Conservation (phyloP, 495 filamentous ascomycete species). For the Usnea hakonensis region DNA sequence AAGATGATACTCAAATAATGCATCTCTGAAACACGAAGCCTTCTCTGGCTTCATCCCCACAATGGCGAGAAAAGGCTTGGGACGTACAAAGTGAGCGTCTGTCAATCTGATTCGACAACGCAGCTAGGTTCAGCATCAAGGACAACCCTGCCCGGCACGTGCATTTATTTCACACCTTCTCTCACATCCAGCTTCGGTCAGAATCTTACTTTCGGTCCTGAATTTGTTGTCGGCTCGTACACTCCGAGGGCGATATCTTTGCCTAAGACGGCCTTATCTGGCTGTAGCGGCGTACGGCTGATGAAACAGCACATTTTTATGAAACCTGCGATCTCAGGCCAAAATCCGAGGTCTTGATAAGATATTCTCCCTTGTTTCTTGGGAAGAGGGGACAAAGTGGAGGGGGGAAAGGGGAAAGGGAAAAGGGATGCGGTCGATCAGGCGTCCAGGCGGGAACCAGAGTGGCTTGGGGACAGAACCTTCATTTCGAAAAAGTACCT, state of each 20-base stretch:
- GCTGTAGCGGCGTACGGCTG: not conserved
- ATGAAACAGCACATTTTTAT: not conserved
- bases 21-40: not conserved
- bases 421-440: too few species aligned
- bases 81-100: not conserved
- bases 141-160: not conserved
- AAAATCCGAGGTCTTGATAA: not conserved
- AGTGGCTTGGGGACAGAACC: not conserved
- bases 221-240: not conserved
- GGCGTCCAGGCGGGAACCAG: conserved; percentile 14
- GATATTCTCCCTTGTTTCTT: not conserved
- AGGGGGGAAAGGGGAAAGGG: not conserved
- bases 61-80: not conserved
- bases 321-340: not conserved
- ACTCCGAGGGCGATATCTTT: not conserved
- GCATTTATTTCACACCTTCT: not conserved
- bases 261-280: not conserved
- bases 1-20: not conserved
- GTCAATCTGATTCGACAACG: conserved; percentile 3
- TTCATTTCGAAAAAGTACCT: conserved; percentile 7
- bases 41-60: not conserved
- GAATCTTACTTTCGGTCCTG: not conserved
- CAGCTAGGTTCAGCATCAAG: not conserved
- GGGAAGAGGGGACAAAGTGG: too few species aligned
- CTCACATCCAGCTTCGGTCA: not conserved